Percentiles rank a stretch among this genome's conserved stretches.
Conservation (phyloP, 495 filamentous ascomycete species). For the Aspergillus steynii region DNA sequence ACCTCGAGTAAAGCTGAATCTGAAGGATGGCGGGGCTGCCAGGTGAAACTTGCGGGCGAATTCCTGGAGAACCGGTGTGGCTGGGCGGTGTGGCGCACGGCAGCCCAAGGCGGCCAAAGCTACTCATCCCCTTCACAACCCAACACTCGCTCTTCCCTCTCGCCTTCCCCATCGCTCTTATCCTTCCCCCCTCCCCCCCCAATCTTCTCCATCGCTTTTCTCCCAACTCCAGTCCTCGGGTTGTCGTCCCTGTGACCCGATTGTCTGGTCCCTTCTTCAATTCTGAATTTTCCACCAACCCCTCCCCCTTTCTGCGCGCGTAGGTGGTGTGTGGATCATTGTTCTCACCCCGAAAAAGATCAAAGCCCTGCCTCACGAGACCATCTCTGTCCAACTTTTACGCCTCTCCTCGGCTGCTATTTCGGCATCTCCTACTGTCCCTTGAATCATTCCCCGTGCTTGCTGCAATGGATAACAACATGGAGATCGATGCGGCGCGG, state of each 20-base stretch:
- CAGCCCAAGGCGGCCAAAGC: slow-evolving; percentile 12
- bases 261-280: background rate
- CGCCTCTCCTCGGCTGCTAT: slow-evolving; percentile 32
- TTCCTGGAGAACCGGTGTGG: slow-evolving; percentile 7
- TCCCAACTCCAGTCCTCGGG: background rate
- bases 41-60: no score
- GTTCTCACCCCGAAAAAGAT: background rate
- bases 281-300: background rate
- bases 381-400: slow-evolving; percentile 29
- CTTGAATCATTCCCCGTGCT: slow-evolving; percentile 14
- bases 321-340: background rate
- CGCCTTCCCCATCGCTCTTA: slow-evolving; percentile 15
- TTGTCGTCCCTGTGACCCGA: background rate
- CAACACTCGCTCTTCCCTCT: slow-evolving; percentile 17
- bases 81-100: slow-evolving; percentile 26
- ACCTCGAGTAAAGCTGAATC: no score
- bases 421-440: slow-evolving; percentile 18
- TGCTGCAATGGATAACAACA: slow-evolving; percentile 86
- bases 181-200: slow-evolving; percentile 28
- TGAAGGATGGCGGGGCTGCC: no score
- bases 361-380: background rate
- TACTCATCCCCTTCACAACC: slow-evolving; percentile 3
- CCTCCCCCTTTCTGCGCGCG: background rate
- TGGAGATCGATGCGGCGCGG: slow-evolving; percentile 85
- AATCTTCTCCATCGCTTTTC: background rate